Base-by-base conservation (phyloP, 257 asterid genomes). In the Solanum raphanifolium region DNA sequence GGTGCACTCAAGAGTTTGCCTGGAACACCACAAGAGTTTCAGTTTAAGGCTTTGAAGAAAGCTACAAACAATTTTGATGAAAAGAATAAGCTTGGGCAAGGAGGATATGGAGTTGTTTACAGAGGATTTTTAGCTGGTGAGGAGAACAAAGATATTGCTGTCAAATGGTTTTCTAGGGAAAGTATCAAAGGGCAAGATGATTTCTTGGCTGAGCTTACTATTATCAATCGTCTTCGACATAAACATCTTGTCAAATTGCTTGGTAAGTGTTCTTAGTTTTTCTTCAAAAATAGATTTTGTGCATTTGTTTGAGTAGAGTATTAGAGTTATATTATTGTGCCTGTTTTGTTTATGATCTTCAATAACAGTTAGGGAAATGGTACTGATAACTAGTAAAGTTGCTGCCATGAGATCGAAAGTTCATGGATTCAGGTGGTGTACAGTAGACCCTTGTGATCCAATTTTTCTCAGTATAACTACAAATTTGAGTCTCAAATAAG, bases 121-220 rank as follows among this genome's bases (percentile, higher is more conserved):
- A 91, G 62, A 87, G 99, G 99, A 10, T 7, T 89, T 34, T 38
- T 97, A 90, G 93, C 75, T 6, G 92, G 88, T 69, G 98, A 94
- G 87, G 89, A 91, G 38, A 34, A 78, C 36, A 31, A 73, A 89
- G 98, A 95, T 87, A 93, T 95, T 83, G 99, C 99, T 1, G 98
- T 97, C 20, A 97, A 97, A 91, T 89, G 95, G 82, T 94, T 97
- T 74, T 90, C 95, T 43, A 95, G 98, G 90, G 99, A 94, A 69
- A 97, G 91, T 25, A 88, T 94, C 66, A 85, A 97, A 89, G 98
- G 99, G 2, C 94, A 94, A 60, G 98, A 93, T 83, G 99, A 97
- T 91, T 95, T 95, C 93, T 88, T 95, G 92, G 95, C 98, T 79
- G 98, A 96, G 89, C 99, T 96, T 72, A 94, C 98, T 11, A 94